Evolutionary conservation across 2,329 filamentous ascomycete species (phyloP), one percentile per base, ranked within the genome.

Genomic region (Aspergillus ustus): DNA sequence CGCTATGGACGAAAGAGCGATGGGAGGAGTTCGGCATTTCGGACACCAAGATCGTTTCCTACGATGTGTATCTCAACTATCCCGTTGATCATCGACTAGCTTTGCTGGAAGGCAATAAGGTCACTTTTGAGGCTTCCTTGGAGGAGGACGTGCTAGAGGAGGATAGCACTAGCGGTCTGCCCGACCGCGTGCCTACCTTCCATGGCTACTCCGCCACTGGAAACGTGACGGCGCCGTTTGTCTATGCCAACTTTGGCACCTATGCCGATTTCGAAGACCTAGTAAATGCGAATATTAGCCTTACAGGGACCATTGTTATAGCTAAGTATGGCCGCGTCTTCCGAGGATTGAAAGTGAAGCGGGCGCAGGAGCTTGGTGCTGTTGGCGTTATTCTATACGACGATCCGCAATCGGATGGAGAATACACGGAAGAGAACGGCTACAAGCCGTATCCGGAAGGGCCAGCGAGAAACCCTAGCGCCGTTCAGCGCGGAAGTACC

Each of bases 191-290:
- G 25, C 93, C 94, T 1, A 94, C 90, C 0, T 98, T 98, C 80
- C 94, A 98, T 73, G 95, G 94, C 57, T 98, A 97, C 77, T 96
- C 92, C 4, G 93, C 93, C 4, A 93, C 84, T 63, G 94, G 94
- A 29, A 96, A 98, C 75, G 94, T 96, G 52, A 97, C 94, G 0
- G 92, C 87, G 2, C 86, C 87, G 15, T 95, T 91, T 67, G 91
- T 97, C 34, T 98, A 90, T 72, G 92, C 91, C 74, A 97, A 97
- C 77, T 96, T 95, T 71, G 94, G 93, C 56, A 95, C 91, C 0
- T 96, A 89, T 72, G 80, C 85, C 66, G 94, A 98, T 73, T 98
- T 89, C 67, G 90, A 95, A 69, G 92, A 96, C 66, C 83, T 98
- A 15, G 72, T 90, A 48, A 84, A 87, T 44, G 89, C 91, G 43